These are phyloP conservation scores for Kalmanozyma brasiliensis DNA, from an alignment of 1,284 basidiomycete species.

Conservation along the genomic window DNA sequence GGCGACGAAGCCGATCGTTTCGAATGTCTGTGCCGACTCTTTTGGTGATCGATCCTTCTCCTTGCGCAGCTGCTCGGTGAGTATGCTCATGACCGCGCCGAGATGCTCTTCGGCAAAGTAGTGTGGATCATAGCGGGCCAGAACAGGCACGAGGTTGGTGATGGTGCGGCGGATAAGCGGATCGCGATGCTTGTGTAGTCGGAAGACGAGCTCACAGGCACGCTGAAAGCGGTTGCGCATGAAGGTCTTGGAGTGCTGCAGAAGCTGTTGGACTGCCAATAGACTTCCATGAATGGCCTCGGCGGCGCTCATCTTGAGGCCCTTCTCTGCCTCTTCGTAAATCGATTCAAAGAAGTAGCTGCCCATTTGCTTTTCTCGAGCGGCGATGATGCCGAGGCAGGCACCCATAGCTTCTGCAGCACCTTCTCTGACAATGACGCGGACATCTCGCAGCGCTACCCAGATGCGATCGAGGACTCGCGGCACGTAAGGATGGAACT, in stretches of 20 bases:
- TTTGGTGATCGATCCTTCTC: conserved; percentile 60
- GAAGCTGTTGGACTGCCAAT: conserved; percentile 88
- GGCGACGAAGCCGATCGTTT: conserved; percentile 95
- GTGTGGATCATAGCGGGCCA: conserved; percentile 65
- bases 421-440: conserved; percentile 62
- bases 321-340: conserved; percentile 85
- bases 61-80: conserved; percentile 56
- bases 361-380: conserved; percentile 66
- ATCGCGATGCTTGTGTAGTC: conserved; percentile 88
- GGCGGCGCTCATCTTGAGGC: conserved; percentile 81
- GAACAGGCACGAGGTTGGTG: conserved; percentile 60
- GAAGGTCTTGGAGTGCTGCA: conserved; percentile 93
- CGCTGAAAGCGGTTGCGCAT: conserved; percentile 91
- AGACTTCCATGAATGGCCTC: conserved; percentile 93
- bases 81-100: conserved; percentile 57
- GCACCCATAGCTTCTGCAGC: conserved; percentile 66
- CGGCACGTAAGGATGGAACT: conserved; percentile 64
- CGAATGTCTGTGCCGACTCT: conserved; percentile 74
- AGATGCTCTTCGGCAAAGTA: conserved; percentile 66
- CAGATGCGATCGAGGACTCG: conserved; percentile 66
- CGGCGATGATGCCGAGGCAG: conserved; percentile 65
- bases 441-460: conserved; percentile 64
- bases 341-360: conserved; percentile 63
- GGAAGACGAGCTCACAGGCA: conserved; percentile 90
- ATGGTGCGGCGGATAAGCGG: conserved; percentile 79